Evolutionary conservation across 768 basidiomycete species (phyloP).

Genomic region (Leccinum ochraceum): DNA sequence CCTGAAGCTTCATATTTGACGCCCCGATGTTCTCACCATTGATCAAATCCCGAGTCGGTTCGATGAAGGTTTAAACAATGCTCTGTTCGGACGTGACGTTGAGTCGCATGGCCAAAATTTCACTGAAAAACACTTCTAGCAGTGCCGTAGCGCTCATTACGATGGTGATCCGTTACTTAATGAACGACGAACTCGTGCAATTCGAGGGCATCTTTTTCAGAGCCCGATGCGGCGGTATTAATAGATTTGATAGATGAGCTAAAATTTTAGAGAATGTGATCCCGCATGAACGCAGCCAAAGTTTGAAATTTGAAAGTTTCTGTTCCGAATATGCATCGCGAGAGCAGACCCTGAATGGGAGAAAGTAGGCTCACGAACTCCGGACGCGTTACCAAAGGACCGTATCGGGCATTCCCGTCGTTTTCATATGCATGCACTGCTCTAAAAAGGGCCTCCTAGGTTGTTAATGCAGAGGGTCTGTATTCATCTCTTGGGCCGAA

Average conservation of each 20-base stretch:
- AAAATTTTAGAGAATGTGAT: background rate
- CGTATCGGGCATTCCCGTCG: background rate
- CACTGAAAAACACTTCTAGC: background rate
- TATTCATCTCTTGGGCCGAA: background rate
- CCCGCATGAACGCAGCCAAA: background rate
- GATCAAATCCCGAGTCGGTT: background rate
- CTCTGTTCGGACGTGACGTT: background rate
- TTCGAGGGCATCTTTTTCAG: background rate
- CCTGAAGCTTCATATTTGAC: background rate
- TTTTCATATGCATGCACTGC: background rate
- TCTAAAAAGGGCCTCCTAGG: background rate
- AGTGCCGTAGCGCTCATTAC: background rate
- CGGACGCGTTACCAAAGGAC: background rate
- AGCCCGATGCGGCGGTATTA: background rate
- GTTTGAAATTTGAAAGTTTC: background rate
- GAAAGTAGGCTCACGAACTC: background rate
- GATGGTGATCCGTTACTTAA: background rate
- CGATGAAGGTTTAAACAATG: background rate
- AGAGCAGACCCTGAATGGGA: background rate
- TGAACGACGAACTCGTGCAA: background rate
- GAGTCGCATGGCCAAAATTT: background rate
- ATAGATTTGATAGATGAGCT: background rate
- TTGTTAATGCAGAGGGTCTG: background rate
- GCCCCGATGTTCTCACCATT: background rate
- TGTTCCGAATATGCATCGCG: background rate